Conservation (phyloP, 257 asterid species). For the Ballota nigra region DNA sequence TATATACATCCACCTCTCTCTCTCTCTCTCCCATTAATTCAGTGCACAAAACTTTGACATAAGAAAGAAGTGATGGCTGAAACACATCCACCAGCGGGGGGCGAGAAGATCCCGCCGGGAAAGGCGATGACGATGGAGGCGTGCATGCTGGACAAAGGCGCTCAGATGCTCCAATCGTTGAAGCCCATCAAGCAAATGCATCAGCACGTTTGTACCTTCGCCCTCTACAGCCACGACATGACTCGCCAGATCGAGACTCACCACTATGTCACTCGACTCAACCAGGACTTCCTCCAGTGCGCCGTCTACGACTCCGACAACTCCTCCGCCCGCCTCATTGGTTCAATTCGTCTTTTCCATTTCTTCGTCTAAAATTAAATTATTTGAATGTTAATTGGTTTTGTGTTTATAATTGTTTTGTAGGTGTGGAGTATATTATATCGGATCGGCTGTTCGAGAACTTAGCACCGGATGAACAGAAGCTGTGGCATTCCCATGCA, state of each 20-base stretch:
- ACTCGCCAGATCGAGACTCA: constrained; percentile 84
- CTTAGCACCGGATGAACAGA: constrained; percentile 61
- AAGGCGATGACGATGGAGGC: constrained; percentile 49
- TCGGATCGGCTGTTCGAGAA: constrained; percentile 57
- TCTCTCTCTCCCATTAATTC: too few relatives aligned
- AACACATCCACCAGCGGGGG: constrained; percentile 19
- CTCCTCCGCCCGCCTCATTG: constrained; percentile 68
- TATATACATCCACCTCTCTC: too few relatives aligned
- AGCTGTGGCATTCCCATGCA: constrained; percentile 86
- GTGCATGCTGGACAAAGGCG: constrained; percentile 64
- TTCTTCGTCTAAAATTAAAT: too few relatives aligned
- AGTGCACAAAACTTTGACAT: not conserved
- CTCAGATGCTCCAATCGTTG: constrained; percentile 62
- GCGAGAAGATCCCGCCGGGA: constrained; percentile 57
- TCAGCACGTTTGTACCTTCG: constrained; percentile 82
- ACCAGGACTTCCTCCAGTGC: constrained; percentile 83
- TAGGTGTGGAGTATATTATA: constrained; percentile 79
- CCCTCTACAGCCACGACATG: constrained; percentile 79
- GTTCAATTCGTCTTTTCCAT: constrained; percentile 6
- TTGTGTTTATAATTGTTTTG: too few relatives aligned
- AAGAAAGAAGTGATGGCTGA: constrained; percentile 28
- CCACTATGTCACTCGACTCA: constrained; percentile 55
- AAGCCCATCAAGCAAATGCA: constrained; percentile 66
- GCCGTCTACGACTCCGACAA: constrained; percentile 83
- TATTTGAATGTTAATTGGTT: too few relatives aligned